These are phyloP conservation scores for Lachancea waltii DNA, from an alignment of 805 yeast genomes.

Conservation along the genomic window DNA sequence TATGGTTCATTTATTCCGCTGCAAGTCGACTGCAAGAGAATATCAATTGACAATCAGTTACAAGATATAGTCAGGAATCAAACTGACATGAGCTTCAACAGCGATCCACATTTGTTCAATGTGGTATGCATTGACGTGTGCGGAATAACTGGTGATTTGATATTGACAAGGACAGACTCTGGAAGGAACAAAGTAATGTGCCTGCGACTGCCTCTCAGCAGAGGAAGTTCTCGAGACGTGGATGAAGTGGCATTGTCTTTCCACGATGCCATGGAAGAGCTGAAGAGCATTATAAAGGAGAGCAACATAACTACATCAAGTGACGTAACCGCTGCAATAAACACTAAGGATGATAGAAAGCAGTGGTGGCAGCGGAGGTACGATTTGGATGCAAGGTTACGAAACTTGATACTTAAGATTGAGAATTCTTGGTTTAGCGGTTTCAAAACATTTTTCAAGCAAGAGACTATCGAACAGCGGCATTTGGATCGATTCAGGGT, in stretches of 20 bases:
- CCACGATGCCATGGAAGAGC: conserved; percentile 39
- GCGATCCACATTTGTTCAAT: conserved; percentile 13
- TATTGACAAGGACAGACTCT: conserved; percentile 42
- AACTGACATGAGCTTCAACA: too few species aligned
- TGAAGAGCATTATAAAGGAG: conserved; percentile 46
- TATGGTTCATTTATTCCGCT: conserved; percentile 13
- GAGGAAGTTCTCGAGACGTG: conserved; percentile 41
- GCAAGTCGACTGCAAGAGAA: conserved; percentile 1
- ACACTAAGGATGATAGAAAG: conserved; percentile 52
- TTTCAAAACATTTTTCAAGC: conserved; percentile 55
- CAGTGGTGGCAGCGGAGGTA: conserved; percentile 76
- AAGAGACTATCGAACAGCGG: conserved; percentile 23
- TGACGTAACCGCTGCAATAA: conserved; percentile 46
- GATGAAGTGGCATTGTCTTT: conserved; percentile 40
- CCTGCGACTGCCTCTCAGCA: conserved; percentile 53
- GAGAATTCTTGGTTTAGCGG: conserved; percentile 76
- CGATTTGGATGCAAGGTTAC: conserved; percentile 50
- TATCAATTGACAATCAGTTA: not conserved
- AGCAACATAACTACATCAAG: conserved; percentile 57
- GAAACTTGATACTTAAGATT: conserved; percentile 46
- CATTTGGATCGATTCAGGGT: conserved; percentile 32
- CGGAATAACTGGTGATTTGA: conserved; percentile 48
- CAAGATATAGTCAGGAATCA: not conserved
- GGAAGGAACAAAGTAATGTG: conserved; percentile 36
- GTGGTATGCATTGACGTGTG: conserved; percentile 57